These are phyloP conservation scores for Otatea glauca DNA, from an alignment of 176 grass and related monocot species.

Conservation along the genomic window DNA sequence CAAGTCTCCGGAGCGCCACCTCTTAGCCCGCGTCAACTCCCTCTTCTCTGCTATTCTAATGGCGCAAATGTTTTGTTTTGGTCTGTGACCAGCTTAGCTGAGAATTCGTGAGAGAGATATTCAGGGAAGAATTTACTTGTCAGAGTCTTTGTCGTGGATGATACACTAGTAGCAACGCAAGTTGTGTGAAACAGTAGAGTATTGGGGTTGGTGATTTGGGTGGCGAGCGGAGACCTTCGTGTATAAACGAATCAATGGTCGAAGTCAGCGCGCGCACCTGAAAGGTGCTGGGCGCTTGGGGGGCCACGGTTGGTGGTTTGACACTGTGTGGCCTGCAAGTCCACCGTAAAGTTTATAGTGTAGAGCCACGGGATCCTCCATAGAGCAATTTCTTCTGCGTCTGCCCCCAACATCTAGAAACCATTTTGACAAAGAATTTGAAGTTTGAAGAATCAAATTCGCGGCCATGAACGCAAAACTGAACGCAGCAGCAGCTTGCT, in stretches of 20 bases:
- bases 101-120: not conserved
- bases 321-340: slow-evolving; percentile 4
- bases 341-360: not conserved
- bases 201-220: not conserved
- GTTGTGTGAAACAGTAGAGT: not conserved
- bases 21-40: no score
- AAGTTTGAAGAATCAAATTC: not conserved
- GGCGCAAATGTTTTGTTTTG: no score
- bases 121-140: not conserved
- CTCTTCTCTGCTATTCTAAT: no score
- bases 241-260: not conserved
- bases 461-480: not conserved
- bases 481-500: not conserved
- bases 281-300: not conserved
- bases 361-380: slow-evolving; percentile 17
- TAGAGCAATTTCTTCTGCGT: not conserved
- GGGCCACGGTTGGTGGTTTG: slow-evolving; percentile 19
- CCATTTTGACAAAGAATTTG: not conserved
- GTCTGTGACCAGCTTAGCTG: no score
- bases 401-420: not conserved
- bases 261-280: slow-evolving; percentile 18
- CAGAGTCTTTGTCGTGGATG: not conserved
- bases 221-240: not conserved
- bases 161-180: not conserved
- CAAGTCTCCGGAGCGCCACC: no score